Base-by-base conservation (phyloP, 768 basidiomycete genomes). In the Suillus bovinus region DNA sequence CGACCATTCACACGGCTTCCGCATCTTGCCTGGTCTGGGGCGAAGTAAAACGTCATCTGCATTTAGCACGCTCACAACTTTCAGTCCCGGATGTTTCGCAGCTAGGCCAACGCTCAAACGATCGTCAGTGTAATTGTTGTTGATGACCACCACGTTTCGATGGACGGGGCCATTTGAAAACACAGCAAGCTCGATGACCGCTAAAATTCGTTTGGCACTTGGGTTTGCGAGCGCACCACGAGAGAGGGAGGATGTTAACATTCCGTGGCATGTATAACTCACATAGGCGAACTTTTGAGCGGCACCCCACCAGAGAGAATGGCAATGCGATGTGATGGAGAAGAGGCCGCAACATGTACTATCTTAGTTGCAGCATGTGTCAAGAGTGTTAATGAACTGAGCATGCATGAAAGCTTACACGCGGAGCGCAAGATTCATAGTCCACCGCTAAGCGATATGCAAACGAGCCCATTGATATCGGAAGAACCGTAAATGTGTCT, bases 211-310 rank as follows among this genome's bases (percentile, higher is more conserved):
- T 54, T 80, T 79, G n/a, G 85, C 83, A 65, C 83, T 85, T 0
- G 85, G 87, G 52, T 81, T 84, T 11, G 86, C 85, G 67, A 87
- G 87, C 22, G 85, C 81, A 56, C 87, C 84, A 2, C 86, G 86
- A n/a, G 81, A 82, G 8, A 86, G 82, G 5, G 81, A 81, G 1
- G 84, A 84, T 11, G 77, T 67, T 29, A 87, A 79, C 76, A 86
- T 82, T 20, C 85, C 84, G n/a, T 71, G 66, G 6, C 86, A 86
- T 5, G 84, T 84, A 65, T 85, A 86, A 0, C 79, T 81, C 5
- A 81, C 81, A 66, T 85, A 82, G 0, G 85, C 84, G 4, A 86
- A 86, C 68, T 87, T 86, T 65, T 87, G 86, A 8, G 86, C 85
- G 42, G 81, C 79, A 0, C 83, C 83, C 83, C 82, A 2, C 83